Base-by-base conservation (phyloP, 345 rosid species). In the Limnanthes douglasii region DNA sequence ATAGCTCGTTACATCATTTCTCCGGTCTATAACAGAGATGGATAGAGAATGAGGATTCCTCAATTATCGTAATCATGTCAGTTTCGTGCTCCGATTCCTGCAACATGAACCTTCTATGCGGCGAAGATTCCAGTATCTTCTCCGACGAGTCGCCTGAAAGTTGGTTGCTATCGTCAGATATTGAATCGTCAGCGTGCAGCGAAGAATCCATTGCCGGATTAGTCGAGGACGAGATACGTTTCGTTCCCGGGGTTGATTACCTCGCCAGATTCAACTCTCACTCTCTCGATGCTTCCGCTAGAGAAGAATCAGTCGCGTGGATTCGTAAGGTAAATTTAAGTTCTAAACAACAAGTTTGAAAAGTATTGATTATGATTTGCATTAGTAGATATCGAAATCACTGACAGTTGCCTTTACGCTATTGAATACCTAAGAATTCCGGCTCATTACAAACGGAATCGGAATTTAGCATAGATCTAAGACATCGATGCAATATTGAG, bases 301-400 rank as follows among this genome's bases (percentile, higher is more conserved):
- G 98, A 39, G 94, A 80, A 59, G 66, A 77, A 9, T 66, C 94
- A 11, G 92, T 90, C 69, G 64, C 86, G 62, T 90, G 98, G 98
- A 90, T 90, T 59, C 84, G 83, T 70, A 77, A 80, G 92, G 98
- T 65, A 47, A 37, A 10, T 8, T n/a, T n/a, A n/a, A n/a, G n/a
- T n/a, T n/a, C n/a, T n/a, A n/a, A n/a, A n/a, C n/a, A n/a, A n/a
- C n/a, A n/a, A n/a, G n/a, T n/a, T n/a, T n/a, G n/a, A n/a, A n/a
- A n/a, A n/a, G n/a, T n/a, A n/a, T n/a, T n/a, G n/a, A n/a, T n/a
- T n/a, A n/a, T n/a, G n/a, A n/a, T n/a, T n/a, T n/a, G n/a, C n/a
- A n/a, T n/a, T n/a, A n/a, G n/a, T n/a, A n/a, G n/a, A n/a, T n/a
- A n/a, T n/a, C n/a, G n/a, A n/a, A n/a, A n/a, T n/a, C n/a, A n/a